phyloP scores from a whole-genome alignment of 192 early-diverging fungal genomes.

The Coemansia pectinata region DNA sequence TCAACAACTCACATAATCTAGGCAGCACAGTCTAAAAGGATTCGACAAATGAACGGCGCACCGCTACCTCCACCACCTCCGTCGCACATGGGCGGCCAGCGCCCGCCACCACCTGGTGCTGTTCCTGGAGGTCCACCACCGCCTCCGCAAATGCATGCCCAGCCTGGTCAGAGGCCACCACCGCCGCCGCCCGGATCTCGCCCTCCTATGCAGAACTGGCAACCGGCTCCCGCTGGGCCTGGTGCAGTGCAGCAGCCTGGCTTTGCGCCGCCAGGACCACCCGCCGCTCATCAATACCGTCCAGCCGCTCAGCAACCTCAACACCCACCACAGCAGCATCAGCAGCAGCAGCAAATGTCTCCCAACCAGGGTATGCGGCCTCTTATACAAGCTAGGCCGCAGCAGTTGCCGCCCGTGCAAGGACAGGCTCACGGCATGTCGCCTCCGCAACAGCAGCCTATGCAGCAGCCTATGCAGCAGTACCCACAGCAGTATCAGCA shows the following conservation, averaged over 20 bases:
- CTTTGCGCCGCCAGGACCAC: constrained; percentile 34
- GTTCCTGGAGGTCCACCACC: constrained; percentile 8
- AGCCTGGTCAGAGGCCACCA: constrained; percentile 21
- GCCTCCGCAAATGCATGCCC: constrained; percentile 8
- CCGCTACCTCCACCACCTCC: constrained; percentile 17
- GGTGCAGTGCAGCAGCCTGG: constrained; percentile 30
- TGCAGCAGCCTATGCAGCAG: constrained; percentile 17
- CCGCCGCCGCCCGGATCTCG: constrained; percentile 25
- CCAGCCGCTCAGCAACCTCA: constrained; percentile 23
- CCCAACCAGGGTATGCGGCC: constrained; percentile 14
- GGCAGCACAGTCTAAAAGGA: background rate
- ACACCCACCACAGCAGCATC: constrained; percentile 18
- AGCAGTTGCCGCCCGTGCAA: constrained; percentile 12
- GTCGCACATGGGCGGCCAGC: constrained; percentile 14
- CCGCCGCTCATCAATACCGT: constrained; percentile 18
- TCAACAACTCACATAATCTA: background rate
- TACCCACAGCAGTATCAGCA: constrained; percentile 15
- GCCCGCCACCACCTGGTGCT: constrained; percentile 14
- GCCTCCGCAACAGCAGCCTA: background rate
- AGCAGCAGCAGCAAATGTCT: constrained; percentile 13
- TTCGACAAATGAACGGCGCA: constrained; percentile 11
- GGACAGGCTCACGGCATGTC: background rate
- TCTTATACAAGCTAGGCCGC: constrained; percentile 14
- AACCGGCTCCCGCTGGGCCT: constrained; percentile 23
- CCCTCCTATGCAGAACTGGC: constrained; percentile 32